phyloP scores from a whole-genome alignment of 2,329 filamentous ascomycete species.

The Talaromyces atroroseus region DNA sequence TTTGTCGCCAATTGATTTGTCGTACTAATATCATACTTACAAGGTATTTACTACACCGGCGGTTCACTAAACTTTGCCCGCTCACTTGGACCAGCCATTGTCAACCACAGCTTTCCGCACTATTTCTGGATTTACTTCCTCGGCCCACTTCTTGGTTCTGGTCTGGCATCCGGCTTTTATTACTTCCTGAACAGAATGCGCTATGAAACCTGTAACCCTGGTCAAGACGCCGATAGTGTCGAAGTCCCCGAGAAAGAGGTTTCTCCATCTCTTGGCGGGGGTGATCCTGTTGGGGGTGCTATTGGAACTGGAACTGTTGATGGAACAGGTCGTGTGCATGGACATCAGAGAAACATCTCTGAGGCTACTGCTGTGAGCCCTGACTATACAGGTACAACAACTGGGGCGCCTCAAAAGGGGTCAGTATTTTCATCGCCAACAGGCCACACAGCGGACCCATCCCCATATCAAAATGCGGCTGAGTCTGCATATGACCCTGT shows the following conservation, averaged over 20 bases:
- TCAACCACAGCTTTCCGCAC: constrained; percentile 40
- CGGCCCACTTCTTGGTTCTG: constrained; percentile 41
- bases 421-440: neutral
- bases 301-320: neutral
- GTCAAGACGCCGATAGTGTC: constrained; percentile 52
- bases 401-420: neutral
- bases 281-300: neutral
- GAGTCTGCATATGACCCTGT: neutral
- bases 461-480: neutral
- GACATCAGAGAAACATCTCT: constrained; percentile 6
- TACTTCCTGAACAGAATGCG: constrained; percentile 42
- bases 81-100: constrained; percentile 44
- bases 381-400: neutral
- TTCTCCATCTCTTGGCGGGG: neutral
- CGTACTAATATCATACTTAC: neutral
- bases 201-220: constrained; percentile 42
- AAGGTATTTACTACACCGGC: constrained; percentile 45
- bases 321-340: neutral
- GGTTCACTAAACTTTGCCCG: constrained; percentile 46
- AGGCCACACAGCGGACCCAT: neutral
- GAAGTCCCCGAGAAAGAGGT: constrained; percentile 1
- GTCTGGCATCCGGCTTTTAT: constrained; percentile 48
- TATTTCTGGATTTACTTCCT: constrained; percentile 51
- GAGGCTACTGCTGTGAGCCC: constrained; percentile 5
- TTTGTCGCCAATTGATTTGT: neutral